Base-by-base conservation (phyloP, 2,329 filamentous ascomycete species). In the Botrytis paeoniae region DNA sequence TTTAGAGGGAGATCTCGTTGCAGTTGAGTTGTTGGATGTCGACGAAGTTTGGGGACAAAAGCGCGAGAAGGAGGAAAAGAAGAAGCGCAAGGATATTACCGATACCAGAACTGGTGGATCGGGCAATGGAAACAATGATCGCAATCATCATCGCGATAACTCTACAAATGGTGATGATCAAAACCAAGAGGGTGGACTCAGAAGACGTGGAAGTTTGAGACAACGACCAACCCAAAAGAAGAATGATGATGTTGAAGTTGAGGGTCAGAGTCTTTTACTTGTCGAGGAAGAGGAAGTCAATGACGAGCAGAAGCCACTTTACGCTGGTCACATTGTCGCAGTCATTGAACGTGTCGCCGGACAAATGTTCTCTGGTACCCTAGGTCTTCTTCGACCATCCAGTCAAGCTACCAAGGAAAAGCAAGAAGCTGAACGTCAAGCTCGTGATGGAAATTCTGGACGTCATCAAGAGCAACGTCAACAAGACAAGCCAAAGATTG, bases 381-480 rank as follows among this genome's bases (percentile, higher is more conserved):
- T 99, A 57, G 96, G 96, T 76, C 88, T 99, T 73, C 89, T 99
- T 57, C 94, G 96, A 70, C 96, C 96, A 37, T 98, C 95, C 85
- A 98, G 95, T 85, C 96, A 98, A 85, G 96, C 96, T 69, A 99
- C 96, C 73, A 99, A 98, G 85, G 96, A 99, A 86, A 98, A 98
- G 86, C 96, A 99, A 82, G 96, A 99, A 82, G 96, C 96, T 62
- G 96, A 99, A 85, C 91, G 96, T 76, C 92, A 93, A 77, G 94
- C 95, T 78, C 91, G 95, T 78, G 95, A 98, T 81, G 95, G 95
- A 75, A 88, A 86, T 77, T 87, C 88, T 76, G 84, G 85, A 71
- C 91, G 92, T 75, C 89, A 91, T 70, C 91, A 96, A 77, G 93
- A 95, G 75, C 91, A 92, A 76, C 93, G 95, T 71, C 89, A 93